phyloP scores from a whole-genome alignment of 331 rosid genomes.

The Acacia concinna region DNA sequence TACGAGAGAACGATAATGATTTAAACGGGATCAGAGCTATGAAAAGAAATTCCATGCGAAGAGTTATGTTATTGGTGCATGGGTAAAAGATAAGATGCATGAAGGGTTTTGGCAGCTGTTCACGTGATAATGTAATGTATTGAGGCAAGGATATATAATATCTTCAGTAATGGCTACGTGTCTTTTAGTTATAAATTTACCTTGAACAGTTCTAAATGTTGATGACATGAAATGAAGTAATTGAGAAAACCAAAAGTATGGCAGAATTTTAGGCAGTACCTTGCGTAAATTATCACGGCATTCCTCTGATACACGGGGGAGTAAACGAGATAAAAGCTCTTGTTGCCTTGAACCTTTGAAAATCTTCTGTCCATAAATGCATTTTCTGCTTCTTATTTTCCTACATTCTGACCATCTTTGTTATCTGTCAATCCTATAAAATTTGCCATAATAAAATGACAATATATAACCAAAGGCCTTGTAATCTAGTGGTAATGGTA shows the following conservation, averaged over 20 bases:
- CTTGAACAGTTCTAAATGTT: neutral
- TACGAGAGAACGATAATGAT: neutral
- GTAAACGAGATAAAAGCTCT: constrained; percentile 60
- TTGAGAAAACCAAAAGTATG: neutral
- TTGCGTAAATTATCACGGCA: constrained; percentile 36
- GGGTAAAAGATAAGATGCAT: neutral
- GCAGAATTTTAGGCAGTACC: constrained; percentile 42
- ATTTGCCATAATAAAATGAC: constrained; percentile 60
- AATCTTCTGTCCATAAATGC: constrained; percentile 46
- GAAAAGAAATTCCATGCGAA: neutral
- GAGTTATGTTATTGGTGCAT: neutral
- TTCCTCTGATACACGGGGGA: constrained; percentile 35
- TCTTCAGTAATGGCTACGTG: neutral
- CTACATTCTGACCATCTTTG: constrained; percentile 48
- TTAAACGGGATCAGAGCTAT: neutral
- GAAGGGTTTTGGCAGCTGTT: neutral
- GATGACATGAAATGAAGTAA: neutral
- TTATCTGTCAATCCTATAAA: constrained; percentile 47
- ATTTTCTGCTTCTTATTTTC: constrained; percentile 41
- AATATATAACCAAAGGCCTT: no score
- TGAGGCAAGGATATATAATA: neutral
- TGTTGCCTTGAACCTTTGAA: constrained; percentile 55
- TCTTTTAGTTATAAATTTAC: neutral
- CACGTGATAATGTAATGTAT: neutral
- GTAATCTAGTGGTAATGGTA: no score